Conservation (phyloP, 2,329 filamentous ascomycete species). For the Talaromyces sp. region DNA sequence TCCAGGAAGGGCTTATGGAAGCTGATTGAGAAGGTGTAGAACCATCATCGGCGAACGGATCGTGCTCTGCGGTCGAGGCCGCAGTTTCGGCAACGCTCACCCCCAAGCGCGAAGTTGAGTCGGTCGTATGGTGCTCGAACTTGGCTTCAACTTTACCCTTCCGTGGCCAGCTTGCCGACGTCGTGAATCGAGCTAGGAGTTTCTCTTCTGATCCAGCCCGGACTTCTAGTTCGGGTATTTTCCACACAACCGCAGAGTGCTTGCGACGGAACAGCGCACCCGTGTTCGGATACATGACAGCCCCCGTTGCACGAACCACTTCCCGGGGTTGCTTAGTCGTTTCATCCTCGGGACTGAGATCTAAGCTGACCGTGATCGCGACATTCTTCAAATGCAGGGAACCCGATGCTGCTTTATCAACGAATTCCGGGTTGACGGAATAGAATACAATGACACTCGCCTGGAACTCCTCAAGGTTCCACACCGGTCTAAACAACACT, state of each 20-base stretch:
- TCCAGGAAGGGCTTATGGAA: slow-evolving; percentile 50
- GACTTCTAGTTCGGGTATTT: slow-evolving; percentile 46
- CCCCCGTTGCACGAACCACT: slow-evolving; percentile 37
- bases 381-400: slow-evolving; percentile 67
- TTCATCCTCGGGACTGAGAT: slow-evolving; percentile 36
- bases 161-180: slow-evolving; percentile 64
- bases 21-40: slow-evolving; percentile 16
- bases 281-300: slow-evolving; percentile 44
- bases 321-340: slow-evolving; percentile 44
- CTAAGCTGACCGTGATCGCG: slow-evolving; percentile 57
- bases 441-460: slow-evolving; percentile 83
- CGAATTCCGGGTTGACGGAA: slow-evolving; percentile 68
- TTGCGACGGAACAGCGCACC: slow-evolving; percentile 44
- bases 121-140: slow-evolving; percentile 63
- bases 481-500: slow-evolving; percentile 66
- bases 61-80: slow-evolving; percentile 22
- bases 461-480: slow-evolving; percentile 80
- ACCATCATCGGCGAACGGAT: slow-evolving; percentile 47
- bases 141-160: slow-evolving; percentile 75
- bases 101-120: slow-evolving; percentile 60
- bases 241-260: slow-evolving; percentile 43
- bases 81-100: slow-evolving; percentile 41
- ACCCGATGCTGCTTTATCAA: slow-evolving; percentile 36
- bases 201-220: slow-evolving; percentile 58
- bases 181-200: slow-evolving; percentile 76